Evolutionary conservation across 1,284 basidiomycete genomes (phyloP).

Genomic region (Rhizoctonia solani): DNA sequence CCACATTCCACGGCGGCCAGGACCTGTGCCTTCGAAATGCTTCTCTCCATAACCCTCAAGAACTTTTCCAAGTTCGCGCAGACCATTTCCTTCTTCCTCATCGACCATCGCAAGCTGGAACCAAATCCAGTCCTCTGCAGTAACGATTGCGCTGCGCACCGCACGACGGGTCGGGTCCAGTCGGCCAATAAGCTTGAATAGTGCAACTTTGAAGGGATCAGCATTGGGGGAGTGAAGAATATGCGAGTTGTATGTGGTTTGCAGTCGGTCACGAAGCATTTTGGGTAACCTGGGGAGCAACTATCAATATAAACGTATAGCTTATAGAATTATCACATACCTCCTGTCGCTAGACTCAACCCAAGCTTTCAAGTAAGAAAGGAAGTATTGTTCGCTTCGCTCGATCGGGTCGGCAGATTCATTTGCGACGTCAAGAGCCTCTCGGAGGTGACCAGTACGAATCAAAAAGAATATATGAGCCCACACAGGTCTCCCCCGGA

Average conservation of each 20-base stretch:
- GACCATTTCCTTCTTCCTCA: constrained; percentile 77
- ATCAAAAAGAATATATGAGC: constrained; percentile 90
- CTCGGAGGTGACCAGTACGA: constrained; percentile 79
- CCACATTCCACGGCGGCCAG: constrained; percentile 71
- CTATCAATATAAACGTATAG: neutral
- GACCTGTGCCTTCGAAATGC: constrained; percentile 80
- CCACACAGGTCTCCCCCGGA: constrained; percentile 88
- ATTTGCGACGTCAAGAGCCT: constrained; percentile 79
- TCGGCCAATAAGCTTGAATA: constrained; percentile 95
- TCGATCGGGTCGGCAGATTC: constrained; percentile 77
- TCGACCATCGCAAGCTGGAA: constrained; percentile 91
- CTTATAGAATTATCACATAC: constrained; percentile 49
- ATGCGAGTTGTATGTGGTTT: constrained; percentile 89
- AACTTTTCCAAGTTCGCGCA: constrained; percentile 79
- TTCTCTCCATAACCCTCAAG: constrained; percentile 86
- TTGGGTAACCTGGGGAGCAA: constrained; percentile 67
- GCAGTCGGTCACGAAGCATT: constrained; percentile 80
- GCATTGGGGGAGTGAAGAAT: constrained; percentile 83
- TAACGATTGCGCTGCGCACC: constrained; percentile 82
- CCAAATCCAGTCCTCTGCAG: constrained; percentile 99
- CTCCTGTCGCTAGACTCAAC: constrained; percentile 79
- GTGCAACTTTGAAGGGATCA: constrained; percentile 93
- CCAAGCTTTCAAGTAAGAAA: constrained; percentile 84
- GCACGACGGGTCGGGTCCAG: constrained; percentile 84
- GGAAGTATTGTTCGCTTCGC: constrained; percentile 81